Conservation (phyloP, 305 asterid genomes). For the Plantago rigida region DNA sequence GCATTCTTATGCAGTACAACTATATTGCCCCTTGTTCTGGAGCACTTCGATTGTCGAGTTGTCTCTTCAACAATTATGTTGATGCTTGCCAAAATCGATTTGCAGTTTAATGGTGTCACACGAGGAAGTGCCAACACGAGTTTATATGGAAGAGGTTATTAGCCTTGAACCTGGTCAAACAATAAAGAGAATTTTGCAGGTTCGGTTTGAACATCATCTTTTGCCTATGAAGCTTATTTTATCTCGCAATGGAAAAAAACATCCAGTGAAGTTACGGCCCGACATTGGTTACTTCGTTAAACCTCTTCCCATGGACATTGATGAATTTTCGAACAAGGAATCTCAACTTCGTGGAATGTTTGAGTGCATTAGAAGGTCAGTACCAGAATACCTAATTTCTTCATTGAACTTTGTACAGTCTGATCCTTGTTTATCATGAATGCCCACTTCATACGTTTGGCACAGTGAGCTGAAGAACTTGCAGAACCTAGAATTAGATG, state of each 20-base stretch:
- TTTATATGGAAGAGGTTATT: conserved; percentile 66
- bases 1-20: conserved; percentile 1
- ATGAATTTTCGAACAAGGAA: conserved; percentile 55
- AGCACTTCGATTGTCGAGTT: conserved; percentile 13
- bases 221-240: conserved; percentile 80
- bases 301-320: conserved; percentile 70
- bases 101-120: conserved; percentile 41
- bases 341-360: conserved; percentile 90
- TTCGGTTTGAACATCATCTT: conserved; percentile 80
- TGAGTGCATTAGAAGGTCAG: conserved; percentile 75
- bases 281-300: conserved; percentile 86
- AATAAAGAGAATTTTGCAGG: conserved; percentile 49
- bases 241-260: conserved; percentile 51
- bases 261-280: conserved; percentile 71
- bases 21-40: conserved; percentile 6
- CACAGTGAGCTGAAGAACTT: conserved; percentile 1
- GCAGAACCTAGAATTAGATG: too few species aligned
- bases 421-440: conserved; percentile 9
- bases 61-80: conserved; percentile 19
- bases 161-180: conserved; percentile 61
- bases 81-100: conserved; percentile 29
- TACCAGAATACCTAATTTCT: conserved; percentile 20
- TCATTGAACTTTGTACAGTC: not conserved
- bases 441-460: conserved; percentile 3
- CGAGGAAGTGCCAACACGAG: conserved; percentile 42